Evolutionary conservation across 2,329 filamentous ascomycete genomes (phyloP).

Genomic region (Simplicillium sp.): DNA sequence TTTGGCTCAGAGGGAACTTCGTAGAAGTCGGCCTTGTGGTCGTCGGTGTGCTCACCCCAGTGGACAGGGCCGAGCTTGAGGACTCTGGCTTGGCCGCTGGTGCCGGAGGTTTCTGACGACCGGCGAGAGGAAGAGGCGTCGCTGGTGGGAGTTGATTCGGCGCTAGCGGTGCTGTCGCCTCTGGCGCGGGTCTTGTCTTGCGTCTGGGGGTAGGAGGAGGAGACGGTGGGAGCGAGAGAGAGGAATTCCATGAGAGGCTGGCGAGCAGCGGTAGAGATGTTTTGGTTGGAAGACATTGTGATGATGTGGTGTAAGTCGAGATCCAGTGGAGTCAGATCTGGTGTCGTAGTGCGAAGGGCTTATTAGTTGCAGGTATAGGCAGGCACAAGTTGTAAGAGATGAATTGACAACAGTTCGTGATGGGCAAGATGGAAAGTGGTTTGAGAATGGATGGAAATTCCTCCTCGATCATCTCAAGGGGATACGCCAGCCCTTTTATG

Average conservation of each 20-base stretch:
- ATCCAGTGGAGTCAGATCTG: no score
- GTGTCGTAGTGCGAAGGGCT: no score
- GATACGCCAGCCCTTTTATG: no score
- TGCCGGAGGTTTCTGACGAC: conserved; percentile 35
- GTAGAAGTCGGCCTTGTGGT: conserved; percentile 47
- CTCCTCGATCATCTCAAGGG: no score
- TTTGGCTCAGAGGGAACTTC: conserved; percentile 26
- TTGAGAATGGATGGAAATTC: no score
- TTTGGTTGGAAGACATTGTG: neutral
- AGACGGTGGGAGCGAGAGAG: conserved; percentile 48
- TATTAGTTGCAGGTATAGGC: no score
- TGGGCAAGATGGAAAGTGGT: no score
- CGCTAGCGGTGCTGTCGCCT: conserved; percentile 9
- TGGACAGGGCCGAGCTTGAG: conserved; percentile 57
- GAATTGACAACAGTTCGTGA: no score
- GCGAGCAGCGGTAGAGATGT: conserved; percentile 4
- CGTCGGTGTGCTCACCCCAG: conserved; percentile 50
- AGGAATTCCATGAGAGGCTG: conserved; percentile 31
- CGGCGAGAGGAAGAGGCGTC: conserved; percentile 28
- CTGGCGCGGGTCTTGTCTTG: conserved; percentile 19
- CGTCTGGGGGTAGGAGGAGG: conserved; percentile 42
- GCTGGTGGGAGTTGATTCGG: conserved; percentile 16
- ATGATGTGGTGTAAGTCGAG: neutral
- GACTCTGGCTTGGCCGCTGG: conserved; percentile 33
- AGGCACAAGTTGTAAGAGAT: no score